Percentiles rank a stretch among this genome's conserved stretches.
Conservation (phyloP, 2,329 filamentous ascomycete species). For the Ophioceras dolichostomum region DNA sequence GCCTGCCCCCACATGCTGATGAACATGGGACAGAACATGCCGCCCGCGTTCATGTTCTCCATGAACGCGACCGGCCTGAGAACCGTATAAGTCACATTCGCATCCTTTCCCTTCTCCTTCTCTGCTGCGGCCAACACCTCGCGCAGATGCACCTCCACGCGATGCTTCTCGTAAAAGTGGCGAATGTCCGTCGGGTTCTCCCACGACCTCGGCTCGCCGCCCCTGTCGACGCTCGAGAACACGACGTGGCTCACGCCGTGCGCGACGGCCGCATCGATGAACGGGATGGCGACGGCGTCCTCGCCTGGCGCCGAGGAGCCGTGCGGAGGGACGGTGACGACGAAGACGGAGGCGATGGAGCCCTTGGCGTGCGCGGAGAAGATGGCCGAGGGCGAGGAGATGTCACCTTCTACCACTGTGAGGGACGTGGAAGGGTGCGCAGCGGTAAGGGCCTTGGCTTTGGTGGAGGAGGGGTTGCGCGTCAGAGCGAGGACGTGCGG, state of each 20-base stretch:
- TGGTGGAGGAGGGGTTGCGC: constrained; percentile 10
- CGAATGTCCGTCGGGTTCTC: constrained; percentile 13
- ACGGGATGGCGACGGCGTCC: constrained; percentile 19
- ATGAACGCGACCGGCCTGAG: constrained; percentile 26
- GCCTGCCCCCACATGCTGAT: constrained; percentile 16
- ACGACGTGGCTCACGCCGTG: constrained; percentile 18
- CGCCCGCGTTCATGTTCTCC: constrained; percentile 23
- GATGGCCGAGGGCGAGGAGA: constrained; percentile 16
- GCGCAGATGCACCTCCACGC: constrained; percentile 46
- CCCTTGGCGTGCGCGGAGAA: constrained; percentile 17
- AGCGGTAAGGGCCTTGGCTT: constrained; percentile 13
- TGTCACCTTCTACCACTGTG: constrained; percentile 21
- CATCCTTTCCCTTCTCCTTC: constrained; percentile 3
- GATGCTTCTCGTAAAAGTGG: constrained; percentile 32
- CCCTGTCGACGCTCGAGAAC: constrained; percentile 17
- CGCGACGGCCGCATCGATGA: constrained; percentile 20
- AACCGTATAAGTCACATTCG: constrained; percentile 23
- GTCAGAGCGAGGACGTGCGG: constrained; percentile 12
- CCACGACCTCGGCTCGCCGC: constrained; percentile 16
- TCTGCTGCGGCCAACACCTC: constrained; percentile 13
- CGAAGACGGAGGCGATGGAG: constrained; percentile 18
- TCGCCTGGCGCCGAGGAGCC: constrained; percentile 13
- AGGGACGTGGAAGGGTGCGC: constrained; percentile 11
- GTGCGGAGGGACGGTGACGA: constrained; percentile 17
- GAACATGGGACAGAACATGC: constrained; percentile 17